These are phyloP conservation scores for Bipolaris zeicola DNA, from an alignment of 2,329 filamentous ascomycete genomes.

Conservation along the genomic window DNA sequence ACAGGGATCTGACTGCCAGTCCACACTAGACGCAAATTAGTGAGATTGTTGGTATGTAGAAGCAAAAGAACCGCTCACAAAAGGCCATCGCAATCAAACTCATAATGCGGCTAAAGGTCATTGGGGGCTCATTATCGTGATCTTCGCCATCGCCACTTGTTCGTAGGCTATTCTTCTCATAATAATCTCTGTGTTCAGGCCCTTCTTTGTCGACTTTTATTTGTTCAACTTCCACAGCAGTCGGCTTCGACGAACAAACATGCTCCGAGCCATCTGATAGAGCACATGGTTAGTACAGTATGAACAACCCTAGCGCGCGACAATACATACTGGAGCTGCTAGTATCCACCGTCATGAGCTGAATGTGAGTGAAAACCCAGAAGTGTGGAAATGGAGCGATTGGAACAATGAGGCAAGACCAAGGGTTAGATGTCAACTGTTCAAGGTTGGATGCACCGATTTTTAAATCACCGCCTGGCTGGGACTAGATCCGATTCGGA, in stretches of 20 bases:
- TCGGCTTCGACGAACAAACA: background rate
- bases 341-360: background rate
- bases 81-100: slow-evolving; percentile 53
- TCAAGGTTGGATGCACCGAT: background rate
- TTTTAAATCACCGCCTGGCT: background rate
- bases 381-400: background rate
- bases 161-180: slow-evolving; percentile 53
- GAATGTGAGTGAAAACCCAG: background rate
- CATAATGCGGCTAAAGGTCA: slow-evolving; percentile 51
- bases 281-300: background rate
- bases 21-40: slow-evolving; percentile 51
- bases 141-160: slow-evolving; percentile 35
- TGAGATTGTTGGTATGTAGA: background rate
- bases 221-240: background rate
- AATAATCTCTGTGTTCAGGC: background rate
- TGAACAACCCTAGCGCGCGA: background rate
- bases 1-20: slow-evolving; percentile 66
- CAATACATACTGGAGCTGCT: background rate
- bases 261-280: background rate
- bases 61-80: background rate
- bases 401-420: background rate
- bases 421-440: background rate
- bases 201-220: background rate
- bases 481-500: background rate
- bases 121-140: slow-evolving; percentile 15